Evolutionary conservation across 257 asterid genomes (phyloP), one percentile per base, ranked within the genome.

Genomic region (Gentiana straminea): DNA sequence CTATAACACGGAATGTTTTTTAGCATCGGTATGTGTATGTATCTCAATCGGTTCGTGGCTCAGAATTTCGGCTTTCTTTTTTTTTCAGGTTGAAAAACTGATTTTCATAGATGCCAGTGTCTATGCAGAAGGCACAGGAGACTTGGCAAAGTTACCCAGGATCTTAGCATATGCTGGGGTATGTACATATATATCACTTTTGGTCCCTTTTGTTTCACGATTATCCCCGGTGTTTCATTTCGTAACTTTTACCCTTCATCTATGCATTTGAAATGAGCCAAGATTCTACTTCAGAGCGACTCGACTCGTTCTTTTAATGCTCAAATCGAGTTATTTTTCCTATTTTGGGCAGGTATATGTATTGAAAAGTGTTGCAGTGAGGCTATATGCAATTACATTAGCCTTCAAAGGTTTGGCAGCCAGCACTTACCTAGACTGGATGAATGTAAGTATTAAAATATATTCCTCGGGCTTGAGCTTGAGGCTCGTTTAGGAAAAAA

Each of bases 61-160:
- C 15, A 46, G 56, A 54, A 33, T 64, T 34, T 51, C 24, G 24
- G 24, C 1, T 58, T 56, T 60, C 53, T 53, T 7, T 34, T 63
- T 43, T 62, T 49, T 54, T 73, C 77, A 87, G 98, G 98, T 91
- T 9, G 79, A 84, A 63, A 87, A 79, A 70, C 84, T 91, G 81
- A 64, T 91, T 75, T 76, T 87, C 71, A 81, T 91, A 52, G 94
- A 79, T 78, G 98, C 96, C 70, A 91, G 98, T 75, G 94, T 87
- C 59, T 91, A 87, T 61, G 86, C 94, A 4, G 95, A 91, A 77
- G 98, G 98, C 63, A 87, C 92, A 4, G 98, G 96, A 49, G 70
- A 83, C 71, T 92, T 87, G 37, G 87, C 96, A 49, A 83, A 64
- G 36, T 65, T 91, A 39, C 96, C 98, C 54, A 84, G 75, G 75